Evolutionary conservation across 2,329 filamentous ascomycete species (phyloP), one percentile per base, ranked within the genome.

Genomic region (Hortaea sp.): DNA sequence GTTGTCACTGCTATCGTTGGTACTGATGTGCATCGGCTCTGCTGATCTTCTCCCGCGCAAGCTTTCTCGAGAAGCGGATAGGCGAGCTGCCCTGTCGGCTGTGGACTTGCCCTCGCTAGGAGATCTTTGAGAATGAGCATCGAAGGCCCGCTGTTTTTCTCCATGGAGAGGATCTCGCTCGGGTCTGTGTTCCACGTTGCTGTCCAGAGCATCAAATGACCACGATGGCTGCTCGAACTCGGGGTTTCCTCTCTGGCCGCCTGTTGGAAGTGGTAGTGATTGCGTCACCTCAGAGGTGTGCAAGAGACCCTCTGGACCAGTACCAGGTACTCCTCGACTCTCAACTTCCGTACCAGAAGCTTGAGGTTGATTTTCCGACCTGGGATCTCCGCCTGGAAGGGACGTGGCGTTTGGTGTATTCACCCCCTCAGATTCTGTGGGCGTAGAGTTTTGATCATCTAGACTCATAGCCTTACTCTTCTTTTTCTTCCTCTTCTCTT

Each of bases 51-150:
- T 50, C 34, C 58, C 52, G 5, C 52, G 52, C 34, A 63, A 45
- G 41, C 63, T 60, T n/a, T 57, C 53, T 42, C 47, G 54, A 7
- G 59, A 61, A 20, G 4, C 20, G 20, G 20, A 20, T 20, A 4
- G 20, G 20, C 20, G 20, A 20, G 20, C 20, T 20, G 20, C 20
- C 20, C 4, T 20, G 20, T 20, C 20, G 20, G 20, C 20, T 20
- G 20, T 20, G 20, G 20, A 20, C 20, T 20, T 20, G 20, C 20
- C 20, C 20, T 20, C 20, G 20, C 20, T 20, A 20, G 20, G 20
- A 20, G 20, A 20, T 39, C 55, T 59, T 43, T 69, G 62, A 47
- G 72, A 70, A 6, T 66, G 67, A 55, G 67, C 73, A 49, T 74
- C 68, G 50, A 68, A 62, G 29, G 60, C 56, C 32, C 7, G 10